Base-by-base conservation (phyloP, 2,329 filamentous ascomycete species). In the Fusarium sulawesiense region DNA sequence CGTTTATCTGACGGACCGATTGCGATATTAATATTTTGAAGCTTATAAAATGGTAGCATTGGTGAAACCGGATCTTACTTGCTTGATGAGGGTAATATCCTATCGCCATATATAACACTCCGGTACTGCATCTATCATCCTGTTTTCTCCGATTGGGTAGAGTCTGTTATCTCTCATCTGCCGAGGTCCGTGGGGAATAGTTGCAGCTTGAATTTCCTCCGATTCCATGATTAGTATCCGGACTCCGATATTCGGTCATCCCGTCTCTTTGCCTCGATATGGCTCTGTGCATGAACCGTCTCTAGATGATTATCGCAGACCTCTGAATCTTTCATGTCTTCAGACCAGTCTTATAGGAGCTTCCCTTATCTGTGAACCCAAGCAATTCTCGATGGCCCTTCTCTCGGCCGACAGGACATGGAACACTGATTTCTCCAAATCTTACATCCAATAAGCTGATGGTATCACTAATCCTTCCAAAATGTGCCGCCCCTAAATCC, bases 301-400 rank as follows among this genome's bases (percentile, higher is more conserved):
- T 25, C 12, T 2, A 34, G 2, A 2, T 2, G 32, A 34, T 34
- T 34, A n/a, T 37, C 34, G 9, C 10, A 6, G 6, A 37, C 18
- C 10, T 0, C 3, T n/a, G 32, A 37, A n/a, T 37, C 34, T 37
- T 4, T 12, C 2, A 37, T n/a, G 34, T 37, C 18, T 37, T 37
- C 11, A 1, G 6, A 0, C 34, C 34, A 37, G 18, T 37, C 34
- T n/a, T 18, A 23, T 44, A 10, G 21, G 9, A 16, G 16, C 3
- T 40, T 2, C 13, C 20, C 18, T 51, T 51, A 51, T 51, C 23
- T 25, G 16, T 51, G 8, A n/a, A n/a, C 23, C 12, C 18, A 20
- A n/a, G 3, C 11, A 4, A 8, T 3, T 3, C 4, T 16, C 10
- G 21, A 12, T 7, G 6, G 11, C 18, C 21, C 3, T 20, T 12